Evolutionary conservation across 2,329 filamentous ascomycete species (phyloP).

Genomic region (Didymella glomerata): DNA sequence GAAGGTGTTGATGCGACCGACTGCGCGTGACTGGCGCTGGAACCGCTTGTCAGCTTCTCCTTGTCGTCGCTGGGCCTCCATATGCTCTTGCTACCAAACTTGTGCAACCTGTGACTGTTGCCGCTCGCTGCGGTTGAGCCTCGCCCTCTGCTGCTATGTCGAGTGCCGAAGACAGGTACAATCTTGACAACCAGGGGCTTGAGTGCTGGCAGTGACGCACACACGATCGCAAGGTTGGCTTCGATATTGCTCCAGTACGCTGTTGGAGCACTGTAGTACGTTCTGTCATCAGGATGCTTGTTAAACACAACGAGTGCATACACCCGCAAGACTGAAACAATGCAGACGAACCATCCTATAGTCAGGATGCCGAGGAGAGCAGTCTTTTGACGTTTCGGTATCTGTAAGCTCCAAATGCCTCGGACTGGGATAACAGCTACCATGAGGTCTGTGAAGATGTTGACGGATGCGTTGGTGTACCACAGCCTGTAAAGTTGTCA

Average conservation of each 20-base stretch:
- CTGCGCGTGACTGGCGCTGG: constrained; percentile 16
- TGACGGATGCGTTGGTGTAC: constrained; percentile 34
- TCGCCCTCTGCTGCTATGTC: constrained; percentile 21
- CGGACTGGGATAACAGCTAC: constrained; percentile 37
- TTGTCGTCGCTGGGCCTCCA: constrained; percentile 20
- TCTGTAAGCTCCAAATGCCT: constrained; percentile 37
- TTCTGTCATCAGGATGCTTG: constrained; percentile 29
- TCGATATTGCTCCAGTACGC: constrained; percentile 46
- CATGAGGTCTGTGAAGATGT: constrained; percentile 38
- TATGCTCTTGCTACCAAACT: constrained; percentile 8
- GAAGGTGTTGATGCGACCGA: constrained; percentile 12
- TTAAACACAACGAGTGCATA: constrained; percentile 27
- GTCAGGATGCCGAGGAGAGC: constrained; percentile 36
- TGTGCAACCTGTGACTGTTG: constrained; percentile 11
- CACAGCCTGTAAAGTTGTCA: constrained; percentile 17
- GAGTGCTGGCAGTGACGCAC: constrained; percentile 43
- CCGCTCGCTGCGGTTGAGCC: constrained; percentile 15
- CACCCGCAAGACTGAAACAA: constrained; percentile 44
- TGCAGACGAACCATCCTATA: constrained; percentile 46
- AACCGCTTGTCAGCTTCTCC: constrained; percentile 22
- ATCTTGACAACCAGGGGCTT: constrained; percentile 39
- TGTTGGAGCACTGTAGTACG: constrained; percentile 34
- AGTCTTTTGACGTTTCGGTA: constrained; percentile 33
- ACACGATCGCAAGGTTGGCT: constrained; percentile 44
- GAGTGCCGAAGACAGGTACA: constrained; percentile 32